Evolutionary conservation across 1,284 basidiomycete genomes (phyloP), one percentile per base, ranked within the genome.

Genomic region (Apiotrichum brassicae): DNA sequence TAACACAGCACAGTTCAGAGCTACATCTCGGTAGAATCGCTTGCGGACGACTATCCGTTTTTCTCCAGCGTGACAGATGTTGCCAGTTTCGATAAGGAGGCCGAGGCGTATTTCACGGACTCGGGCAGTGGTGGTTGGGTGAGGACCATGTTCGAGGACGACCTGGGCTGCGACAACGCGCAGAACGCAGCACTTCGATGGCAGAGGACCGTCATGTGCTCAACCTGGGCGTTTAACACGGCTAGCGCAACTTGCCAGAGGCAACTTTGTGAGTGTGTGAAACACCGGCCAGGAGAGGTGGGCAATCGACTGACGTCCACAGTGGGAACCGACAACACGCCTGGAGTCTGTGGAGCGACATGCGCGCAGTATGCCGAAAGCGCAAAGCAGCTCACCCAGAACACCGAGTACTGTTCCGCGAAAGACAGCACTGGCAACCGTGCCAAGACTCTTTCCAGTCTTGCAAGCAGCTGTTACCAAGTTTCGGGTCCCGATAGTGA

Each of bases 401-500:
- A 50, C 23, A 54, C 57, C 22, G 26, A 51, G n/a, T 62, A 49
- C 46, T 68, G 67, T 47, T 59, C 64, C 11, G 61, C 62, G 9
- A 26, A 50, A 4, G 62, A 64, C 53, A 36, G 50, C 44, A 62
- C 68, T n/a, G 23, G 23, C 48, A 58, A 59, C 6, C 43, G 43
- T n/a, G 22, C 32, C 8, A 12, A 6, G 12, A 34, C 32, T 6
- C 60, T 76, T 16, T 55, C 57, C 34, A 68, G 71, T 53, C 74
- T 76, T 56, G 72, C 53, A 35, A 53, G 55, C 2, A 62, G 64
- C 42, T 75, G 74, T 57, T 72, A 70, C 24, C 62, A 74, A 53
- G 73, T 71, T 25, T 72, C 74, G 7, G 68, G 14, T 32, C 62
- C 73, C 47, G 56, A 63, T 25, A 46, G 53, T 3, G 66, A 67